Percentiles rank a stretch among this genome's conserved stretches.
phyloP scores from a whole-genome alignment of 169 alveolate genomes.

The Cryptosporidium meleagridis region DNA sequence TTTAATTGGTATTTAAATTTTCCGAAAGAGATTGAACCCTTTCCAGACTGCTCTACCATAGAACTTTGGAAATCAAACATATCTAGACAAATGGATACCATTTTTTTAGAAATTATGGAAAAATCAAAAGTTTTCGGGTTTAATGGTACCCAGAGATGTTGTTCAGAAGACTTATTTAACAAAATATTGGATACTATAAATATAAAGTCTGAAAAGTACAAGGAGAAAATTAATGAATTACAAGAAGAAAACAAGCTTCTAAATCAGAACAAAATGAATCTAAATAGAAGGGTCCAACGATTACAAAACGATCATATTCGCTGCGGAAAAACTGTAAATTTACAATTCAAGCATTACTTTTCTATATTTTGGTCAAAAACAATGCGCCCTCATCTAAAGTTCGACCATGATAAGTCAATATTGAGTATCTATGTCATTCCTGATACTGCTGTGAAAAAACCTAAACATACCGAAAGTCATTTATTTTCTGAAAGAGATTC shows the following conservation, averaged over 20 bases:
- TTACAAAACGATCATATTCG: constrained; percentile 41
- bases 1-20: neutral
- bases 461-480: neutral
- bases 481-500: neutral
- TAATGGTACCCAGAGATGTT: neutral
- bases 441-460: constrained; percentile 48
- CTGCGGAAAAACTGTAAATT: constrained; percentile 38
- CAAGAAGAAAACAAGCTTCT: constrained; percentile 35
- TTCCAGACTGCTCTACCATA: neutral
- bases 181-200: neutral
- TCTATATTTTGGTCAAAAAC: constrained; percentile 70
- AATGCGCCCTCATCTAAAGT: constrained; percentile 50
- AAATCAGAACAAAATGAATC: neutral
- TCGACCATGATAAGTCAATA: constrained; percentile 50
- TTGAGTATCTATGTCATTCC: constrained; percentile 46
- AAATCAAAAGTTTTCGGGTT: neutral
- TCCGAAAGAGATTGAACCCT: neutral
- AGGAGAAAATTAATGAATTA: constrained; percentile 1
- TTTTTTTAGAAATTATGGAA: constrained; percentile 2
- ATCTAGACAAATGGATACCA: neutral
- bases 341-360: constrained; percentile 34
- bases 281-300: constrained; percentile 44
- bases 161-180: neutral
- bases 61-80: constrained; percentile 33
- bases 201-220: neutral